Percentiles rank a stretch among this genome's conserved stretches.
These are phyloP conservation scores for Fusarium hostae DNA, from an alignment of 2,329 filamentous ascomycete species.

Conservation along the genomic window DNA sequence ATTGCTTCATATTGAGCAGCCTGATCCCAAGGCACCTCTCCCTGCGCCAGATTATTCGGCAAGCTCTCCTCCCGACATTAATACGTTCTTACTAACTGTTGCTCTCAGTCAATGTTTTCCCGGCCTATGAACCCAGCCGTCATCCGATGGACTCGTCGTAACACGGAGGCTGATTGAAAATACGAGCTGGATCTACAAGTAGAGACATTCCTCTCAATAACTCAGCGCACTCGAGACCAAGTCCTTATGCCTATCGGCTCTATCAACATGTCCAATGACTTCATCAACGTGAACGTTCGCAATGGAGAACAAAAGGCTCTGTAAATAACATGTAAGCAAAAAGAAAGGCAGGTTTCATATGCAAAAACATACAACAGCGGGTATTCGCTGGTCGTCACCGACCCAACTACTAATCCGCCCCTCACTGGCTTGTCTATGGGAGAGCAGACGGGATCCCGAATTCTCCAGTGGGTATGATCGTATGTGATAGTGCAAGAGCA, in stretches of 20 bases:
- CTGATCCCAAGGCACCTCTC: slow-evolving; percentile 68
- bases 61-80: slow-evolving; percentile 37
- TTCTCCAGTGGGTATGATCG: background rate
- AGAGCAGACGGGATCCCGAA: slow-evolving; percentile 7
- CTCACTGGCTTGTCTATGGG: background rate
- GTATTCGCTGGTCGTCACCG: background rate
- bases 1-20: slow-evolving; percentile 72
- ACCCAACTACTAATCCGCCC: background rate
- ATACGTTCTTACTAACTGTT: background rate
- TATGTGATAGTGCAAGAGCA: accelerated
- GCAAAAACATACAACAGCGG: background rate
- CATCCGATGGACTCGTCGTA: slow-evolving; percentile 32
- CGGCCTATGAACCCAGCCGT: slow-evolving; percentile 38
- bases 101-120: slow-evolving; percentile 36
- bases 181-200: accelerated
- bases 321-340: accelerated
- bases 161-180: accelerated
- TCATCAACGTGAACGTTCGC: too few species aligned
- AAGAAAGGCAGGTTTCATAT: accelerated
- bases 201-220: accelerated
- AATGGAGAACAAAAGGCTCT: accelerated
- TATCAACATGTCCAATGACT: accelerated
- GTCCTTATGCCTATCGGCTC: accelerated
- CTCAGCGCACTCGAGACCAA: accelerated
- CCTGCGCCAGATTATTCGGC: slow-evolving; percentile 71